Evolutionary conservation across 768 basidiomycete species (phyloP).

Genomic region (Boletus eberwhitei): DNA sequence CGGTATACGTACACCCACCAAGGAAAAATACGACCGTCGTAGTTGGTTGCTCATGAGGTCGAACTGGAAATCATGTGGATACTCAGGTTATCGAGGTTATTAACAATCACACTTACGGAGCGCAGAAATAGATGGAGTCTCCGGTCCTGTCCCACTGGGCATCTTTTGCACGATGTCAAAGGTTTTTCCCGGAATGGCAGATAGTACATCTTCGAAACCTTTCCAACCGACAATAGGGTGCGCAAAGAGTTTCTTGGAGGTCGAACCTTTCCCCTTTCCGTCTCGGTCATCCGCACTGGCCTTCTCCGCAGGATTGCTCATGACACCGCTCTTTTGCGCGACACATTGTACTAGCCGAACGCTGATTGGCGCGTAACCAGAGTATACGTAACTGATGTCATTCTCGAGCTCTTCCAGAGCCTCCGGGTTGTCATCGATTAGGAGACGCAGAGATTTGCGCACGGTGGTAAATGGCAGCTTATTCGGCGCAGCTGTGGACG

Average conservation of each 20-base stretch:
- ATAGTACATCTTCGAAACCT: slow-evolving; percentile 90
- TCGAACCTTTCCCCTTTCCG: slow-evolving; percentile 36
- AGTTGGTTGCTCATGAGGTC: slow-evolving; percentile 56
- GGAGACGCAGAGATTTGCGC: slow-evolving; percentile 83
- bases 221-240: slow-evolving; percentile 97
- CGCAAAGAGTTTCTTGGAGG: slow-evolving; percentile 63
- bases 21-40: slow-evolving; percentile 95
- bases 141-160: slow-evolving; percentile 26
- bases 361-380: slow-evolving; percentile 93
- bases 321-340: slow-evolving; percentile 85
- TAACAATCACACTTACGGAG: slow-evolving; percentile 31
- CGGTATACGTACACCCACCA: slow-evolving; percentile 96
- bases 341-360: slow-evolving; percentile 90
- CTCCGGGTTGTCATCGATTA: slow-evolving; percentile 84
- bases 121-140: slow-evolving; percentile 28
- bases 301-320: slow-evolving; percentile 72
- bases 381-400: slow-evolving; percentile 95
- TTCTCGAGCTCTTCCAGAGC: slow-evolving; percentile 80
- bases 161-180: slow-evolving; percentile 68
- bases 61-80: slow-evolving; percentile 32
- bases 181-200: slow-evolving; percentile 78
- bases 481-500: slow-evolving; percentile 40
- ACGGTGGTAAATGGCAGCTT: slow-evolving; percentile 73
- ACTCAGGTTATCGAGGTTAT: background rate
- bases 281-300: slow-evolving; percentile 38